Evolutionary conservation across 2,329 filamentous ascomycete genomes (phyloP), one percentile per base, ranked within the genome.

Genomic region (Thielaviopsis populi): DNA sequence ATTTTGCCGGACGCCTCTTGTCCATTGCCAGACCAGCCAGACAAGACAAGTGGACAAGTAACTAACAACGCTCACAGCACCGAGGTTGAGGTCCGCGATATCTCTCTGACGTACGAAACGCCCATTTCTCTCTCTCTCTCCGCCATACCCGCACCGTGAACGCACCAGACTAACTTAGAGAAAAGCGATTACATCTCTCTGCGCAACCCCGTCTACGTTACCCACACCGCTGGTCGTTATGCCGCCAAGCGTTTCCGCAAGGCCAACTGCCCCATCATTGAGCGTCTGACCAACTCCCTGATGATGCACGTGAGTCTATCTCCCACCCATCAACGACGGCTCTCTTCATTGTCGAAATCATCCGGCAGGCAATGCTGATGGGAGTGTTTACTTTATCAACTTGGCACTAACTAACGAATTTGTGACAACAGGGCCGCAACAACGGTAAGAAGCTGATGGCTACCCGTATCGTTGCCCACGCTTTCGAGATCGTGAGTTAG

Each of bases 391-490:
- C 10, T 10, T 59, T 15, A 17, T 59, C 27, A 37, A 30, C 54
- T 13, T 22, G 24, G 41, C n/a, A n/a, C n/a, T n/a, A n/a, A 53
- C 65, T 66, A 33, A 66, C 65, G 15, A 46, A 37, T 97, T 92
- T 67, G 86, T 99, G 77, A 99, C 97, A 96, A 91, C 96, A 99
- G 87, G 94, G 94, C 80, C 94, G 94, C 82, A 99, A 99, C 89
- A 99, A 96, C 89, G 94, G 94, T 81, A 99, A 99, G 89, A 99
- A 99, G 90, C 87, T 97, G 77, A 96, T 95, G 91, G 95, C 94
- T 76, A 92, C 97, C 79, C 91, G 94, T 81, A 99, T 99, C 73
- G 91, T 99, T 74, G 91, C 91, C 72, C 94, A 99, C 84, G 80
- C 92, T 74, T 99, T 99, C 81, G 95, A 99, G 85, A 99, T 99